Percentiles rank a stretch among this genome's conserved stretches.
phyloP scores from a whole-genome alignment of 208 protist genomes.

The Leishmania arabica region DNA sequence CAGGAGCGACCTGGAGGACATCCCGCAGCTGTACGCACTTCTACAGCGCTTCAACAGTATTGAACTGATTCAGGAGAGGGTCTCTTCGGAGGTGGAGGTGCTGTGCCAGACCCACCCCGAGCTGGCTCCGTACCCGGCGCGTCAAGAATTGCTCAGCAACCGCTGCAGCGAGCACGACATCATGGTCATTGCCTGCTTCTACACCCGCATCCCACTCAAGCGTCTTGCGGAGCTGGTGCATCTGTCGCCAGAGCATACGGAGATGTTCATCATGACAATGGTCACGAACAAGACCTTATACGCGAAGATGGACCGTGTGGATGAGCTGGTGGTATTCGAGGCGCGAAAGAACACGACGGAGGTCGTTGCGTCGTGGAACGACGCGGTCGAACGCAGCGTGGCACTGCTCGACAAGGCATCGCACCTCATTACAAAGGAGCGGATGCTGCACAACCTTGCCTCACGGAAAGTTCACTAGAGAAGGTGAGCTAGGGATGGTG shows the following conservation, averaged over 20 bases:
- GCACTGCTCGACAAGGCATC: conserved; percentile 92
- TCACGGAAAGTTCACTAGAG: conserved; percentile 26
- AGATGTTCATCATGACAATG: conserved; percentile 93
- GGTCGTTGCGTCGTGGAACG: conserved; percentile 90
- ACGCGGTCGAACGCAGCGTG: conserved; percentile 85
- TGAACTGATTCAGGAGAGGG: conserved; percentile 82
- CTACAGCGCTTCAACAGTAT: conserved; percentile 87
- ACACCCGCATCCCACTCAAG: conserved; percentile 90
- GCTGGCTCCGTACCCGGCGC: conserved; percentile 60
- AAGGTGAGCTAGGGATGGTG: not conserved
- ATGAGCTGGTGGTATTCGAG: conserved; percentile 92
- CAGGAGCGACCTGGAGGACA: conserved; percentile 70
- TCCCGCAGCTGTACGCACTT: conserved; percentile 70
- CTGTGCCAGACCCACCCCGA: conserved; percentile 71
- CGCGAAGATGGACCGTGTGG: conserved; percentile 94
- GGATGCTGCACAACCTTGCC: conserved; percentile 87
- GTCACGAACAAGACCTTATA: conserved; percentile 91
- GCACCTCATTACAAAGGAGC: conserved; percentile 95
- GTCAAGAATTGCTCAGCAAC: conserved; percentile 79
- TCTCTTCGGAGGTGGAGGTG: conserved; percentile 52
- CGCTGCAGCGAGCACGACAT: conserved; percentile 97
- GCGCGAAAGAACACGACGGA: conserved; percentile 88
- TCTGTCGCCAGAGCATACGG: conserved; percentile 85
- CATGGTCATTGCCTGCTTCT: conserved; percentile 94
- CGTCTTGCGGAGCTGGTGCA: conserved; percentile 93